Evolutionary conservation across 2,329 filamentous ascomycete genomes (phyloP).

Genomic region (Pyrenophora graminea): DNA sequence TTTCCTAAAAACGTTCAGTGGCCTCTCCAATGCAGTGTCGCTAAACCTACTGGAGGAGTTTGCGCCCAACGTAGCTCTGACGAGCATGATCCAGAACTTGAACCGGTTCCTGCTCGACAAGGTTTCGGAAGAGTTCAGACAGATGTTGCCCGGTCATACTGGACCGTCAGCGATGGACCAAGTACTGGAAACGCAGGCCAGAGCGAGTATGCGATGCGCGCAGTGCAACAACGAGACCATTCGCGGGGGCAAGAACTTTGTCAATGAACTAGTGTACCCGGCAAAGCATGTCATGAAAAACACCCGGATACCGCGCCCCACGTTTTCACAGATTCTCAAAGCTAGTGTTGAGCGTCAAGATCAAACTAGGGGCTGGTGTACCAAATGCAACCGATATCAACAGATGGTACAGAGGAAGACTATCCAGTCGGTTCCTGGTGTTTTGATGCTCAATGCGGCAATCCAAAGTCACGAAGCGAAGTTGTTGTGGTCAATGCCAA

Average conservation of each 20-base stretch:
- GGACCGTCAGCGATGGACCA: slow-evolving; percentile 67
- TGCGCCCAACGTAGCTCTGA: slow-evolving; percentile 70
- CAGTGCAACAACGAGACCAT: slow-evolving; percentile 87
- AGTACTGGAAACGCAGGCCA: slow-evolving; percentile 71
- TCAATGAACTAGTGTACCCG: slow-evolving; percentile 86
- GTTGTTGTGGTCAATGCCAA: slow-evolving; percentile 83
- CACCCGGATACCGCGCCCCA: slow-evolving; percentile 58
- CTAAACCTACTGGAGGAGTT: slow-evolving; percentile 86
- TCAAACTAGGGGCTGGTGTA: slow-evolving; percentile 90
- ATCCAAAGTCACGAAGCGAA: slow-evolving; percentile 74
- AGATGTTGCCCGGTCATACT: slow-evolving; percentile 65
- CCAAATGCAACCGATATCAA: slow-evolving; percentile 87
- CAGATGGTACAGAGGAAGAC: slow-evolving; percentile 83
- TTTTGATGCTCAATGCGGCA: slow-evolving; percentile 85
- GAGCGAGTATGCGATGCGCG: slow-evolving; percentile 78
- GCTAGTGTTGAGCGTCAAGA: slow-evolving; percentile 87
- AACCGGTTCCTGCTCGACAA: slow-evolving; percentile 84
- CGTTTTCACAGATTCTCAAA: slow-evolving; percentile 91
- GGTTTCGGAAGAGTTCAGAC: slow-evolving; percentile 75
- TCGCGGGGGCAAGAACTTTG: slow-evolving; percentile 75
- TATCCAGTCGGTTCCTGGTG: slow-evolving; percentile 77
- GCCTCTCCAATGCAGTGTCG: slow-evolving; percentile 74
- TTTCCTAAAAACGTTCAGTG: slow-evolving; percentile 84
- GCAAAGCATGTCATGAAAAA: slow-evolving; percentile 59
- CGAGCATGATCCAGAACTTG: slow-evolving; percentile 81